phyloP scores from a whole-genome alignment of 2,329 filamentous ascomycete genomes.

The Neofusicoccum sp. region DNA sequence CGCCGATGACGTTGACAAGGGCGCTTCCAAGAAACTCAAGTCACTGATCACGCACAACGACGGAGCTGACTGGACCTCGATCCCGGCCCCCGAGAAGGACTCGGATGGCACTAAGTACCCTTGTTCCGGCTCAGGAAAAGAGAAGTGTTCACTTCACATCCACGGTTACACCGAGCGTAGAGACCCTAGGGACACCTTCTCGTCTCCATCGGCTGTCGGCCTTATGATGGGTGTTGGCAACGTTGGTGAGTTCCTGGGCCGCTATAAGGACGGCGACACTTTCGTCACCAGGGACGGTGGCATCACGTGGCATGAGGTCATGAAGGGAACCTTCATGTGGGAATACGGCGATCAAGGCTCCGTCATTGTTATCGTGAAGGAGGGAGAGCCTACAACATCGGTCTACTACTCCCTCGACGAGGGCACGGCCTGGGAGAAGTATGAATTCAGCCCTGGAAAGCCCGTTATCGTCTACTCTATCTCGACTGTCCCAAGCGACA shows the following conservation, averaged over 20 bases:
- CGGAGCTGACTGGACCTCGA: conserved; percentile 79
- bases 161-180: conserved; percentile 92
- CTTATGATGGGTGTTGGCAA: conserved; percentile 92
- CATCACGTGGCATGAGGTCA: conserved; percentile 80
- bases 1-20: conserved; percentile 62
- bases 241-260: conserved; percentile 72
- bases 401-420: conserved; percentile 80
- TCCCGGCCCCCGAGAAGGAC: conserved; percentile 73
- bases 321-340: conserved; percentile 89
- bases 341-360: conserved; percentile 95
- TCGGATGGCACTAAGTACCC: conserved; percentile 70
- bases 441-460: conserved; percentile 67
- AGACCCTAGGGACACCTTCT: conserved; percentile 83
- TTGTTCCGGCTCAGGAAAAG: conserved; percentile 63
- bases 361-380: conserved; percentile 82
- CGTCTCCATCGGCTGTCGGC: conserved; percentile 83
- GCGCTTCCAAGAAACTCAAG: conserved; percentile 76
- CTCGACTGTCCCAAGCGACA: conserved; percentile 85
- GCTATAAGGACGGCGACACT: conserved; percentile 75
- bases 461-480: conserved; percentile 78
- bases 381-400: conserved; percentile 24
- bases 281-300: conserved; percentile 94
- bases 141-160: conserved; percentile 83
- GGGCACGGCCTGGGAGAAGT: conserved; percentile 76
- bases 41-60: conserved; percentile 97